Evolutionary conservation across 2,329 filamentous ascomycete genomes (phyloP).

Genomic region (Rhynchosporium graminicola): DNA sequence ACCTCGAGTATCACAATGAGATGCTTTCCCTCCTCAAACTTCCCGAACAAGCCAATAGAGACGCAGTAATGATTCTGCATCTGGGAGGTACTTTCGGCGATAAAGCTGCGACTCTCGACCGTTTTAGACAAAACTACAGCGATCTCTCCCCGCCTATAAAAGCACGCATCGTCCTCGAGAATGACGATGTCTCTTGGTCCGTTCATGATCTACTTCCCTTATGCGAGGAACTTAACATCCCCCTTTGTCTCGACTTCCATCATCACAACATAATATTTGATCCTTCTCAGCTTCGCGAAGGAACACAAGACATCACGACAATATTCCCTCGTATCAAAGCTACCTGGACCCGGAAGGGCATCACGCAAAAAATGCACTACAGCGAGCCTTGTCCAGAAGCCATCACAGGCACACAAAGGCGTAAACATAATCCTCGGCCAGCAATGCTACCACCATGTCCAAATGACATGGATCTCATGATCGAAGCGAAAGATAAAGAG

Average conservation of each 20-base stretch:
- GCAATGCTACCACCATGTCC: conserved; percentile 79
- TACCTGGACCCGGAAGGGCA: conserved; percentile 82
- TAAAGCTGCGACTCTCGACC: conserved; percentile 52
- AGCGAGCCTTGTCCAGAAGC: conserved; percentile 78
- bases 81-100: conserved; percentile 91
- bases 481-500: conserved; percentile 97
- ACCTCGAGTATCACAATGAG: conserved; percentile 87
- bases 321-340: conserved; percentile 76
- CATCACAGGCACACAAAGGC: conserved; percentile 72
- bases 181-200: conserved; percentile 91
- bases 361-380: conserved; percentile 96
- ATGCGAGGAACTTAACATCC: conserved; percentile 93
- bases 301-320: conserved; percentile 76
- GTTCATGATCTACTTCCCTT: conserved; percentile 87
- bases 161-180: conserved; percentile 82
- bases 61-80: conserved; percentile 93
- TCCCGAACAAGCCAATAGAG: conserved; percentile 74
- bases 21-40: conserved; percentile 76
- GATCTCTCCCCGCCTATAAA: conserved; percentile 70
- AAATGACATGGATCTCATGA: conserved; percentile 92
- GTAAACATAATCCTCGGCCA: conserved; percentile 84
- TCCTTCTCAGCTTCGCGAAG: conserved; percentile 69
- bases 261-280: conserved; percentile 96
- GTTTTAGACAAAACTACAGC: conserved; percentile 56
- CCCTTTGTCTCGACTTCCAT: conserved; percentile 88